These are phyloP conservation scores for Plasmodium relictum DNA, from an alignment of 169 alveolate genomes.

Conservation along the genomic window DNA sequence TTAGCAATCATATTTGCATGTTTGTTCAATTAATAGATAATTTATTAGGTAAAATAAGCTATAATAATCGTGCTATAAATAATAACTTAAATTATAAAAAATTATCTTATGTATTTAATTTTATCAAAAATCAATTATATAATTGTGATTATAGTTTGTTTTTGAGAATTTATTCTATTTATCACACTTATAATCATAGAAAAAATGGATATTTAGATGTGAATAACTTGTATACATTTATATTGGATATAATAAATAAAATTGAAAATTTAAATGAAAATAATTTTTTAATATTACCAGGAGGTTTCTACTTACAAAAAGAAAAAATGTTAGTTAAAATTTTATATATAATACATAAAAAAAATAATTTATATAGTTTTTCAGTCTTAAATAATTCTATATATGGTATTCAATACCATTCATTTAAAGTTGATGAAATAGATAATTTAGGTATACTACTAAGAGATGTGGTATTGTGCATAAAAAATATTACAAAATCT, in stretches of 20 bases:
- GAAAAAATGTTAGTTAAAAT: constrained; percentile 74
- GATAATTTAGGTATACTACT: constrained; percentile 80
- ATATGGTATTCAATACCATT: constrained; percentile 81
- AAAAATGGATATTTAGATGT: constrained; percentile 75
- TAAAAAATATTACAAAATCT: constrained; percentile 84
- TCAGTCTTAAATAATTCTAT: constrained; percentile 68
- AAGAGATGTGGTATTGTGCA: constrained; percentile 84
- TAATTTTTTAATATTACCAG: constrained; percentile 72
- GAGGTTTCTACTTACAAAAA: constrained; percentile 70
- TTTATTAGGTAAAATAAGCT: constrained; percentile 46
- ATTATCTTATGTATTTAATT: constrained; percentile 43
- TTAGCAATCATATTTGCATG: constrained; percentile 73
- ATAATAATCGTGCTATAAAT: constrained; percentile 42
- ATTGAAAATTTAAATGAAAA: constrained; percentile 73
- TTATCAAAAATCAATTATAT: constrained; percentile 56
- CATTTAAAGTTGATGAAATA: constrained; percentile 81
- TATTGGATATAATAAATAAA: constrained; percentile 66
- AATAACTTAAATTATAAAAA: constrained; percentile 67
- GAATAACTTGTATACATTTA: constrained; percentile 49
- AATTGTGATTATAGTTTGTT: constrained; percentile 77
- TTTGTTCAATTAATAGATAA: constrained; percentile 66
- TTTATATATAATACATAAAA: constrained; percentile 57
- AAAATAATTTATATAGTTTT: constrained; percentile 72
- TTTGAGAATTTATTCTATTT: constrained; percentile 65
- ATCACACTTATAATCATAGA: constrained; percentile 73